phyloP scores from a whole-genome alignment of 768 basidiomycete species.

The Podaxis rugospora region DNA sequence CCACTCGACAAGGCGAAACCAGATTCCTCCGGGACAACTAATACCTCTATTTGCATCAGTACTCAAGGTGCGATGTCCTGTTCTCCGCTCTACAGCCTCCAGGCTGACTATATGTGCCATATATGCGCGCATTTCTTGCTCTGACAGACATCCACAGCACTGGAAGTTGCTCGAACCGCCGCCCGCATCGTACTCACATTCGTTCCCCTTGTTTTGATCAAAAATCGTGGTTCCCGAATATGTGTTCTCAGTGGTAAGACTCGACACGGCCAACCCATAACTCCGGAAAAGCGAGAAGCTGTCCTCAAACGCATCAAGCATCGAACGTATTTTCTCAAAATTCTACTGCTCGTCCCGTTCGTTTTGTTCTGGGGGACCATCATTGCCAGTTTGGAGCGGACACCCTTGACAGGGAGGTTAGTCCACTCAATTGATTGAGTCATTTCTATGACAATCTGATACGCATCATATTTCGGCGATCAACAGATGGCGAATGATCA shows the following conservation, averaged over 20 bases:
- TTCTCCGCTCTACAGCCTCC: neutral
- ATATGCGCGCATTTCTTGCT: constrained; percentile 4
- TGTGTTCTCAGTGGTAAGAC: constrained; percentile 47
- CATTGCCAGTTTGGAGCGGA: constrained; percentile 68
- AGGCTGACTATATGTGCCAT: constrained; percentile 1
- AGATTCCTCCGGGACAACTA: constrained; percentile 28
- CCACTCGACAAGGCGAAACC: constrained; percentile 33
- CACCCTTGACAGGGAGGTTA: constrained; percentile 83
- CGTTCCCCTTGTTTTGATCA: constrained; percentile 62
- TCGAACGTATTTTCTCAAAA: constrained; percentile 45
- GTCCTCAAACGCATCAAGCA: constrained; percentile 45
- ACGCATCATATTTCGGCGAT: neutral
- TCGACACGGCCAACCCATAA: constrained; percentile 41
- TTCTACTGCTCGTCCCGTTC: constrained; percentile 58
- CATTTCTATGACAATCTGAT: constrained; percentile 7
- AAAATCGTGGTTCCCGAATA: constrained; percentile 47
- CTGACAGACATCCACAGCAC: constrained; percentile 65
- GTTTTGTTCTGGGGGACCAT: constrained; percentile 65
- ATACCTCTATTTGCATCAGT: constrained; percentile 52
- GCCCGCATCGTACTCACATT: constrained; percentile 73
- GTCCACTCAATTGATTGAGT: constrained; percentile 19
- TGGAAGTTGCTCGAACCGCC: constrained; percentile 67
- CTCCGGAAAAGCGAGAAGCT: constrained; percentile 47
- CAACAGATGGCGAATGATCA: constrained; percentile 79
- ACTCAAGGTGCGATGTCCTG: constrained; percentile 50